Percentiles rank a stretch among this genome's conserved stretches.
phyloP scores from a whole-genome alignment of 345 rosid genomes.

The Odontarrhena argentea region DNA sequence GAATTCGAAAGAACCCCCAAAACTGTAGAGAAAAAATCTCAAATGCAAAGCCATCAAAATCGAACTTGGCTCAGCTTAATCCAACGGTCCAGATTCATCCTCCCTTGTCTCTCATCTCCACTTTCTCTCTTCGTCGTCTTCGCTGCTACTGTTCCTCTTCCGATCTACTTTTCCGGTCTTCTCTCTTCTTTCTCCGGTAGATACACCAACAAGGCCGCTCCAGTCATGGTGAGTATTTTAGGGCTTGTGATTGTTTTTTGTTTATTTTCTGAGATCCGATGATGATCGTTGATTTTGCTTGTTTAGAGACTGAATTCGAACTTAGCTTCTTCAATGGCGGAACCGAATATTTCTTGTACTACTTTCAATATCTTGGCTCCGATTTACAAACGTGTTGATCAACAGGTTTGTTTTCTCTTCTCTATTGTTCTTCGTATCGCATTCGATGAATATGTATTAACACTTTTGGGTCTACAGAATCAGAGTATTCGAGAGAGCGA shows the following conservation, averaged over 20 bases:
- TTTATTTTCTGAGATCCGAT: constrained; percentile 37
- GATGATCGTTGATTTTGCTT: constrained; percentile 12
- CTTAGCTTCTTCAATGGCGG: constrained; percentile 39
- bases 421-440: too few species aligned
- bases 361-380: constrained; percentile 89
- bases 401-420: constrained; percentile 43
- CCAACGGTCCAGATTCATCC: constrained; percentile 40
- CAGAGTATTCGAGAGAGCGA: constrained; percentile 71
- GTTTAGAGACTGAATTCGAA: constrained; percentile 44
- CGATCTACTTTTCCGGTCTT: constrained; percentile 40
- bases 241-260: not conserved
- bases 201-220: constrained; percentile 27
- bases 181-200: constrained; percentile 30
- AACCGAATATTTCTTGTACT: constrained; percentile 62
- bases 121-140: constrained; percentile 37
- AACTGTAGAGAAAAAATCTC: not conserved
- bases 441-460: too few species aligned
- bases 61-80: constrained; percentile 26
- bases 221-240: constrained; percentile 30
- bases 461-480: constrained; percentile 41
- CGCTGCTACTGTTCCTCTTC: constrained; percentile 30
- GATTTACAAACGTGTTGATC: constrained; percentile 70
- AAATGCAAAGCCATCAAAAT: constrained; percentile 40
- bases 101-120: constrained; percentile 36
- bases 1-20: constrained; percentile 18